Percentiles rank a stretch among this genome's conserved stretches.
Evolutionary conservation across 108 stramenopile species (phyloP).

Genomic region (Cylindrotheca closterium): DNA sequence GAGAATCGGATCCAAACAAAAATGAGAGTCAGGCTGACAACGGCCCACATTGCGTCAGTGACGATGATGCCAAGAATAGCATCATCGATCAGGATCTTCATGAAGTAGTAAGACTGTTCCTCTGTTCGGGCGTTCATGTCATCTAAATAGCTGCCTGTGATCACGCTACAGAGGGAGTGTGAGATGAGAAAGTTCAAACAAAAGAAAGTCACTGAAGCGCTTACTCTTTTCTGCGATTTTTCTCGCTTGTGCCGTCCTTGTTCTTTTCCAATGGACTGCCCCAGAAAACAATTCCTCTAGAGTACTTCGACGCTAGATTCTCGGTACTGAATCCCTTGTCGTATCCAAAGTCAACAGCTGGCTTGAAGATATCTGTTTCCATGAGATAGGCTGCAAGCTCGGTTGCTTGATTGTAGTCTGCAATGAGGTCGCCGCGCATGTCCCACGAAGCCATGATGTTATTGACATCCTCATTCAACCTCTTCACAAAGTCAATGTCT

Average conservation of each 20-base stretch:
- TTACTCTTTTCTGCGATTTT: slow-evolving; percentile 23
- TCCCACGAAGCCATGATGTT: slow-evolving; percentile 37
- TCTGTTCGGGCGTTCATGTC: slow-evolving; percentile 32
- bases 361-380: slow-evolving; percentile 29
- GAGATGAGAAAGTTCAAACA: too few relatives aligned
- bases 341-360: slow-evolving; percentile 45
- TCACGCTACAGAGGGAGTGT: slow-evolving; percentile 17
- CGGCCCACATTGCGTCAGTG: slow-evolving; percentile 36
- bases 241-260: slow-evolving; percentile 25
- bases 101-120: slow-evolving; percentile 49
- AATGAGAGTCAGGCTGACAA: slow-evolving; percentile 38
- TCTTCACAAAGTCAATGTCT: slow-evolving; percentile 18
- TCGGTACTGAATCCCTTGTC: slow-evolving; percentile 32
- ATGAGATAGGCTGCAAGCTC: slow-evolving; percentile 36
- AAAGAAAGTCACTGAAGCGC: slow-evolving; percentile 9
- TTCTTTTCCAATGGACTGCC: slow-evolving; percentile 32
- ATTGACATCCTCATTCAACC: slow-evolving; percentile 16
- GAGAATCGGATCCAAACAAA: slow-evolving; percentile 42
- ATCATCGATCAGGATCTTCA: slow-evolving; percentile 49
- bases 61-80: slow-evolving; percentile 39
- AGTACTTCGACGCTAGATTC: slow-evolving; percentile 41
- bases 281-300: slow-evolving; percentile 48
- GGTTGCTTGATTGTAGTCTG: slow-evolving; percentile 37
- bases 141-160: slow-evolving; percentile 35
- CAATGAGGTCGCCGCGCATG: slow-evolving; percentile 34